Evolutionary conservation across 306 rosid genomes (phyloP), one percentile per base, ranked within the genome.

Genomic region (Dryas drummondii): DNA sequence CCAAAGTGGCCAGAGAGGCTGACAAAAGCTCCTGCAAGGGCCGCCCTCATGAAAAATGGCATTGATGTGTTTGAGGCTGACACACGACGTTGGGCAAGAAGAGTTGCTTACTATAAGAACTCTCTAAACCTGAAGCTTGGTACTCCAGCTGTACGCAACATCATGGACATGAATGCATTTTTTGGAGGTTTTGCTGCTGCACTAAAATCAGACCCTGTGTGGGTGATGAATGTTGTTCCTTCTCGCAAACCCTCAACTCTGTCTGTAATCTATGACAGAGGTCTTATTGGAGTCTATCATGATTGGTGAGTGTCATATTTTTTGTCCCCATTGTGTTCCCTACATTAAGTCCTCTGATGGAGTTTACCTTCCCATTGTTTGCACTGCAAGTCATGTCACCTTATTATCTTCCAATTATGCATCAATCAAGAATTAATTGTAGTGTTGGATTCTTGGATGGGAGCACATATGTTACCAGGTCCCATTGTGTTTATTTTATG

Each of bases 151-250:
- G 81, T 92, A 41, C 98, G 98, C 79, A 96, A 96, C 45, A 71
- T 92, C 84, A 92, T 96, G 96, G 99, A 96, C 77, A 89, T 96
- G 99, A 96, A 92, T 87, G 97, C 97, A 60, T 85, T 92, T 72
- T 89, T 96, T 84, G 99, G 99, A 74, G 99, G 98, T 63, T 96
- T 96, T 78, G 99, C 99, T 0, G 97, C 96, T 40, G 99, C 98
- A 42, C 76, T 96, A 27, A 85, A 44, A 74, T 85, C 98, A 61
- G 96, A 96, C 78, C 90, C 91, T 14, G 88, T 92, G 71, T 96
- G 99, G 99, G 97, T 96, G 74, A 96, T 96, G 98, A 96, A 96
- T 78, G 96, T 92, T 52, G 89, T 86, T 73, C 99, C 98, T 68
- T 76, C 91, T 82, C 89, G 84, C 73, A 92, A 89, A 85, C 85